Evolutionary conservation across 2,329 filamentous ascomycete species (phyloP).

Genomic region (Cytospora leucostoma): DNA sequence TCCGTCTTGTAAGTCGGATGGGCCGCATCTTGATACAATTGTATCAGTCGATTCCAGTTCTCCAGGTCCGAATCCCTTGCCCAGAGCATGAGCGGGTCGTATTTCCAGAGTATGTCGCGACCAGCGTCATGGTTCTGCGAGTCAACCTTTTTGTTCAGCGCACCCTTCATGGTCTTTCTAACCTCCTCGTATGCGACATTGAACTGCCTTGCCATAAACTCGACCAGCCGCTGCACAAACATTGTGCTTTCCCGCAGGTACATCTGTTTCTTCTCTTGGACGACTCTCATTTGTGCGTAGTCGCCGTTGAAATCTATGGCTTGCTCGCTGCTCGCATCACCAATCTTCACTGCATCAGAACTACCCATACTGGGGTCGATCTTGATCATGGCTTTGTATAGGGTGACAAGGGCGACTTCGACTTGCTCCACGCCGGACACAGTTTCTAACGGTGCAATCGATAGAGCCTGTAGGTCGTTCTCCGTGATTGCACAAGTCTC

Average conservation of each 20-base stretch:
- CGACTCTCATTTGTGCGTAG: slow-evolving; percentile 86
- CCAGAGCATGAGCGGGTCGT: slow-evolving; percentile 85
- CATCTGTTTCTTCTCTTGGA: slow-evolving; percentile 91
- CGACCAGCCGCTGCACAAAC: slow-evolving; percentile 78
- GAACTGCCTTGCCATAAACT: slow-evolving; percentile 82
- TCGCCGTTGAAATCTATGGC: slow-evolving; percentile 64
- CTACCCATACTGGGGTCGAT: slow-evolving; percentile 80
- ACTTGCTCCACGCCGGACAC: slow-evolving; percentile 72
- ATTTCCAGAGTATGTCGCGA: slow-evolving; percentile 79
- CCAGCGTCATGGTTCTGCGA: slow-evolving; percentile 69
- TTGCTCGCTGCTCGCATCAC: slow-evolving; percentile 50
- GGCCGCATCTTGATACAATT: slow-evolving; percentile 77
- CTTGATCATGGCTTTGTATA: slow-evolving; percentile 91
- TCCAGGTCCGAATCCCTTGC: slow-evolving; percentile 78
- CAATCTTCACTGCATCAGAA: slow-evolving; percentile 50
- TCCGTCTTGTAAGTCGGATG: slow-evolving; percentile 78
- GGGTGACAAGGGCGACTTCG: slow-evolving; percentile 72
- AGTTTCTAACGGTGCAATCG: slow-evolving; percentile 71
- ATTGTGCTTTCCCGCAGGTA: slow-evolving; percentile 74
- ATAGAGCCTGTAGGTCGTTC: slow-evolving; percentile 72
- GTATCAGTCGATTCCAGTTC: slow-evolving; percentile 79
- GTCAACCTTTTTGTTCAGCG: slow-evolving; percentile 68
- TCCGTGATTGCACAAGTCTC: slow-evolving; percentile 87
- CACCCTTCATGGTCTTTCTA: slow-evolving; percentile 62
- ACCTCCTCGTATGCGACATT: slow-evolving; percentile 73